Evolutionary conservation across 1,139 yeast genomes (phyloP), one percentile per base, ranked within the genome.

Genomic region (Debaryomyces sp.): DNA sequence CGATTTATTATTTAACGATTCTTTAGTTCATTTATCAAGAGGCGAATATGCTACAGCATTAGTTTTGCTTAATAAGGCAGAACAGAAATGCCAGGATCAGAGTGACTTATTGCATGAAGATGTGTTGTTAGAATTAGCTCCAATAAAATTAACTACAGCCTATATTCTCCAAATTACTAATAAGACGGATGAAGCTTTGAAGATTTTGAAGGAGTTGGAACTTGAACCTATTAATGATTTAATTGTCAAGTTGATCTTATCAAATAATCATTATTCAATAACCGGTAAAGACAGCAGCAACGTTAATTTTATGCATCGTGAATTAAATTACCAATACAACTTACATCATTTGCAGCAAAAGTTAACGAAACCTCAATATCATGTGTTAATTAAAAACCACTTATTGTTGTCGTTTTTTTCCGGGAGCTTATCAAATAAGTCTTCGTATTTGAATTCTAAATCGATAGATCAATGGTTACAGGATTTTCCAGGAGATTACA

Each of bases 131-230:
- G 89, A 84, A 61, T 60, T 83, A 24, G 74, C 78, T 13, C 92
- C 95, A 17, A 86, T 89, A 35, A 62, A 78, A 50, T 67, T 89
- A 40, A 95, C 92, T 59, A 79, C 80, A 26, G 87, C 96, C 1
- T 90, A 81, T 60, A 81, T 86, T 21, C 69, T 82, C 49, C 83
- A 81, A 52, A 52, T 75, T 10, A 61, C 68, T 29, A 85, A 85
- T 6, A 65, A 80, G 8, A 36, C 50, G 1, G 71, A 61, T 1
- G 72, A 74, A 45, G 81, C 90, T 2, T 53, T 67, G 44, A 57
- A 64, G 2, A 68, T 84, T 5, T 63, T 73, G 52, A 48, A 62
- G 5, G 57, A 50, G 41, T 61, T 60, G 32, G 62, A 64, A 39
- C 46, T 58, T 33, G 59, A 54, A 12, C 50, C 55, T 12, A 55